Conservation (phyloP, 768 basidiomycete species). For the Suillus variegatus region DNA sequence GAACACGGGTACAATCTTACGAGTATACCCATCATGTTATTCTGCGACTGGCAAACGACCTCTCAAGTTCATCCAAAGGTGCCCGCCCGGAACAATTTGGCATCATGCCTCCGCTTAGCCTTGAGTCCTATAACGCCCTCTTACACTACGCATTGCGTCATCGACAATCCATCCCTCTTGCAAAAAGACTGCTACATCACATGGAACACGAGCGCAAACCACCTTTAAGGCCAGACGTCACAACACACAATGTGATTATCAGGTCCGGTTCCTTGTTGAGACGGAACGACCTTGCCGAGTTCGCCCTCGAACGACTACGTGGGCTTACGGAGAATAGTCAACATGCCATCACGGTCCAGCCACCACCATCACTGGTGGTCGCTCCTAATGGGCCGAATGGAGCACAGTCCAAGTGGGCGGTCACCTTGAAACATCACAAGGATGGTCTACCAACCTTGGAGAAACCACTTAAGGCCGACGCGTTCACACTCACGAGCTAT, state of each 20-base stretch:
- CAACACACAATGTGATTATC: constrained; percentile 61
- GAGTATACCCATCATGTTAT: constrained; percentile 52
- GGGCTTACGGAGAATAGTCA: constrained; percentile 19
- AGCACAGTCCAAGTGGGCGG: constrained; percentile 1
- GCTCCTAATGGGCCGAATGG: background rate
- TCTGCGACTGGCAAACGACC: constrained; percentile 36
- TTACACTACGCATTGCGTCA: constrained; percentile 68
- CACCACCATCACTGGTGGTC: constrained; percentile 7
- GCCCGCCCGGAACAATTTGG: constrained; percentile 11
- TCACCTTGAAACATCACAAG: background rate
- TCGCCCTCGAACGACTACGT: constrained; percentile 38
- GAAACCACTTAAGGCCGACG: constrained; percentile 35
- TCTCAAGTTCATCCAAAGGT: constrained; percentile 4
- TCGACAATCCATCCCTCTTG: constrained; percentile 51
- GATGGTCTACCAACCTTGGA: background rate
- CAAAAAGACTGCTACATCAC: constrained; percentile 51
- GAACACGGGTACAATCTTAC: constrained; percentile 39
- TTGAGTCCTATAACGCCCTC: constrained; percentile 58
- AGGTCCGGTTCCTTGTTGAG: constrained; percentile 55
- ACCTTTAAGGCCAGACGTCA: constrained; percentile 44
- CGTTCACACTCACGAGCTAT: constrained; percentile 51
- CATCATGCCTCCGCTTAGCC: constrained; percentile 36
- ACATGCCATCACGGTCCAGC: constrained; percentile 26
- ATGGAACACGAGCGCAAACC: constrained; percentile 48
- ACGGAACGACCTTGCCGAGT: constrained; percentile 41